Percentiles rank a stretch among this genome's conserved stretches.
Evolutionary conservation across 257 asterid genomes (phyloP).

Genomic region (Plectranthus barbatus): DNA sequence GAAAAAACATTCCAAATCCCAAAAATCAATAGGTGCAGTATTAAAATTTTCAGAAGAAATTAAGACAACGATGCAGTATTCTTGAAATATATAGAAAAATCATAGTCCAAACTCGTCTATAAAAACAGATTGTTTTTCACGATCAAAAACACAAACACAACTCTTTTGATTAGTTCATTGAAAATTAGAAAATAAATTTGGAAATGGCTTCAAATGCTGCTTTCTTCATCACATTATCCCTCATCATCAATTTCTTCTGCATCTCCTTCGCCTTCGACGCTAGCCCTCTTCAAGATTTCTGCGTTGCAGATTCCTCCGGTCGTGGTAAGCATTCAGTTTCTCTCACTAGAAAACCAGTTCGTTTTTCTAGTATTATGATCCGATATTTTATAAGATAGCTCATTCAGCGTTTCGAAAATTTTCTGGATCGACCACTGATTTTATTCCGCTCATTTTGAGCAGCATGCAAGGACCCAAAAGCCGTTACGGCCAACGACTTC

Average conservation of each 20-base stretch:
- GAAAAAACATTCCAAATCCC: no score
- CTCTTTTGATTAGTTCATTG: background rate
- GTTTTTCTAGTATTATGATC: no score
- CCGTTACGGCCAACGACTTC: background rate
- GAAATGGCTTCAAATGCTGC: background rate
- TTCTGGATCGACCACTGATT: no score
- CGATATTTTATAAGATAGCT: no score
- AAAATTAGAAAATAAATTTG: background rate
- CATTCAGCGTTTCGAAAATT: no score
- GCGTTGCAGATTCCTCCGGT: background rate
- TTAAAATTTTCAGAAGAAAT: background rate
- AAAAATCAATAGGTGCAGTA: no score
- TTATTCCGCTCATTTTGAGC: background rate
- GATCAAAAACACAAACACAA: background rate
- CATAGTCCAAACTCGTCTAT: background rate
- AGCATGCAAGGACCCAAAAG: constrained; percentile 32
- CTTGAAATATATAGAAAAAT: no score
- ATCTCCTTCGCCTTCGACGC: background rate
- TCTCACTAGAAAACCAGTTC: no score
- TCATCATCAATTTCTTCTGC: background rate
- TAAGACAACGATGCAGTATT: background rate
- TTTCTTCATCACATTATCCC: background rate
- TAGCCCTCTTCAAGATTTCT: background rate
- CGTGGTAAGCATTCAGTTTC: background rate
- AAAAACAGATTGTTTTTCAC: background rate